Base-by-base conservation (phyloP, 1,139 yeast genomes). In the Yamadazyma siamensis region DNA sequence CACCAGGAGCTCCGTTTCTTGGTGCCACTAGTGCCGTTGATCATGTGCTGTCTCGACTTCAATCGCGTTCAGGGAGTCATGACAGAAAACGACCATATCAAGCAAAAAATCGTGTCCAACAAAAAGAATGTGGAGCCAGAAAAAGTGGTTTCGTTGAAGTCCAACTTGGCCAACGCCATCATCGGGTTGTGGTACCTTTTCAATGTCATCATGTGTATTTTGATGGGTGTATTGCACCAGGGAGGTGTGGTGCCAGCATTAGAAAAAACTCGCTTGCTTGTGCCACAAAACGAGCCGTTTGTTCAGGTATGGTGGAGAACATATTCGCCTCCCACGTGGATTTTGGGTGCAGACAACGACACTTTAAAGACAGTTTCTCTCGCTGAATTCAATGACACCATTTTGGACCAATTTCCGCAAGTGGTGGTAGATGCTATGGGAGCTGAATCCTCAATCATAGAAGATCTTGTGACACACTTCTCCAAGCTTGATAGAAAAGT, bases 1-100 rank as follows among this genome's bases (percentile, higher is more conserved):
- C 99, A 94, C 51, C 98, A 94, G 53, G 99, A 94, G 52, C 65
- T 86, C 16, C 65, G 99, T 27, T 94, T 94, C 52, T 59, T 94
- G 27, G 48, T 80, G 1, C 98, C 98, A 0, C 49, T 81, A 13
- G 61, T 84, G 1, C 96, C 97, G 0, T 59, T 89, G 5, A 53
- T 80, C 5, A 75, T 84, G 44, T 71, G 80, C 32, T 75, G 86
- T 39, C 69, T 81, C 39, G 80, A 77, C 47, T 54, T 71, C 31
- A 50, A 38, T 5, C 31, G 32, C n/a, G 27, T 34, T 8, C 22
- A 27, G 10, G 35, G 35, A n/a, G 15, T 14, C 5, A 34, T 28
- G 9, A 12, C 18, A 4, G 36, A 38, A 19, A 29, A 28, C 17
- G 31, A 33, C 23, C 30, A 29, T 13, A 37, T 43, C 21, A 39